Base-by-base conservation (phyloP, 2,329 filamentous ascomycete species). In the Metarhizium brunneum region DNA sequence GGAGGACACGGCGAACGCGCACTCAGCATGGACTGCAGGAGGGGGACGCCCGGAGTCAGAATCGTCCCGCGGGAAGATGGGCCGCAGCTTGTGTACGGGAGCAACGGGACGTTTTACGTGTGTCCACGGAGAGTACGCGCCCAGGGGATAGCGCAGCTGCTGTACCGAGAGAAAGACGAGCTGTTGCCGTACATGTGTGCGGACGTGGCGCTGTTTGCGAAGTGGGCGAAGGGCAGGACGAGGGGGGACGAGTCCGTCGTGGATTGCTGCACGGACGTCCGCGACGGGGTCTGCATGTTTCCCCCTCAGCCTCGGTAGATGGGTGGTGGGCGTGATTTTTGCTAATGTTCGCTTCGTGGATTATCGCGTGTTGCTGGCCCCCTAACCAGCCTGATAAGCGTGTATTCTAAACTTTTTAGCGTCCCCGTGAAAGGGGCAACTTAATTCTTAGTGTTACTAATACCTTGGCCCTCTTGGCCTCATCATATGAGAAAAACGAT, bases 141-240 rank as follows among this genome's bases (percentile, higher is more conserved):
- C 2, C 29, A 32, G 51, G 50, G 42, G 6, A 47, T 52, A 18
- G 55, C 52, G 13, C 47, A 49, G 52, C 32, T 57, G n/a, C 43
- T 54, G 30, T 54, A 51, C 20, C 38, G 52, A 18, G 11, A 49
- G 16, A 20, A 7, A 2, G 35, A 36, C 7, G 52, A 57, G 45
- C 29, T 40, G 18, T 30, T 57, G 50, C 53, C 53, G 32, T 52
- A 47, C 43, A 36, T 29, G 32, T 57, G 45, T 50, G 52, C 11
- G 6, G 55, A 57, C 25, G 55, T 57, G 48, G 48, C 42, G 4
- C 20, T 57, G 48, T 54, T 54, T 42, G 48, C 48, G 4, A 57
- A 52, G 51, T 18, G 45, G 32, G 55, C 52, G 6, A n/a, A n/a
- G 20, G 55, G 48, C 14, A 35, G 18, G 35, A 35, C 47, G 7